Percentiles rank a stretch among this genome's conserved stretches.
These are phyloP conservation scores for Yamadazyma friedrichii DNA, from an alignment of 1,139 yeast genomes.

Conservation along the genomic window DNA sequence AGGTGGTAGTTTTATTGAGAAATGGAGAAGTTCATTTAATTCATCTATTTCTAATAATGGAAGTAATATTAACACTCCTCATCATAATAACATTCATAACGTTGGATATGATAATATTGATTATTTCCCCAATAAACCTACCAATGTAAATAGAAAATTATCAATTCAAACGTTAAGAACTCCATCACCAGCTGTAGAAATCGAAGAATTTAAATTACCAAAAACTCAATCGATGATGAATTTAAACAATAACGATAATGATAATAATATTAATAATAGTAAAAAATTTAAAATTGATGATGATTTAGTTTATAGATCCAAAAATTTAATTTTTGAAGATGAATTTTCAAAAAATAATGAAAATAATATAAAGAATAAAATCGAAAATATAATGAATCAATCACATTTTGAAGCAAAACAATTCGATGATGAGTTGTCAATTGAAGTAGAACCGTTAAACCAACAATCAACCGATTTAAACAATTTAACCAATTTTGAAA, in stretches of 20 bases:
- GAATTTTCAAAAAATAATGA: slow-evolving; percentile 11
- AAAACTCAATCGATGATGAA: slow-evolving; percentile 43
- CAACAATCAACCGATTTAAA: slow-evolving; percentile 3
- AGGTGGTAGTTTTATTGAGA: slow-evolving; percentile 49
- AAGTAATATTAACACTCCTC: not conserved
- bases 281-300: slow-evolving; percentile 10
- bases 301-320: slow-evolving; percentile 12
- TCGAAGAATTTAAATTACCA: slow-evolving; percentile 36
- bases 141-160: slow-evolving; percentile 22
- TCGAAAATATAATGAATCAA: slow-evolving; percentile 28
- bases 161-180: slow-evolving; percentile 37
- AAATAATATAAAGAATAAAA: slow-evolving; percentile 24
- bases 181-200: slow-evolving; percentile 49
- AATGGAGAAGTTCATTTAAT: slow-evolving; percentile 40
- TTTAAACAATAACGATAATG: slow-evolving; percentile 16
- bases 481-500: slow-evolving; percentile 19
- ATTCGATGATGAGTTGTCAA: slow-evolving; percentile 17
- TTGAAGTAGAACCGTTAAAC: slow-evolving; percentile 10
- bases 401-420: slow-evolving; percentile 1
- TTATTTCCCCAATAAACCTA: slow-evolving; percentile 13
- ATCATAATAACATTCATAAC: not conserved
- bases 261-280: slow-evolving; percentile 6
- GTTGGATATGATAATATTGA: slow-evolving; percentile 15
- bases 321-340: slow-evolving; percentile 11
- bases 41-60: slow-evolving; percentile 11